Base-by-base conservation (phyloP, 257 asterid genomes). In the Datura wrightii region DNA sequence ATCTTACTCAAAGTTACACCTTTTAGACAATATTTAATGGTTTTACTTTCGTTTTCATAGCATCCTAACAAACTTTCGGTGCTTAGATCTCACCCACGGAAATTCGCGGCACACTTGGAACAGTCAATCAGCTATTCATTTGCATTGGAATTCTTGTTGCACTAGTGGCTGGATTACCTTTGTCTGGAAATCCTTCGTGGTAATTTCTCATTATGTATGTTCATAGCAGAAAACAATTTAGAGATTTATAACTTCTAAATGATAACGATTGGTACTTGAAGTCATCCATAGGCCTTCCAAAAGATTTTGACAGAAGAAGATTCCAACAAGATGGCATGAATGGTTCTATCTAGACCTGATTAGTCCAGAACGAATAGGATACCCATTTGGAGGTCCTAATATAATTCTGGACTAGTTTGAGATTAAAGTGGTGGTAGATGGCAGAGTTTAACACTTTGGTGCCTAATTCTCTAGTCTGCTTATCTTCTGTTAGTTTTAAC, bases 81-180 rank as follows among this genome's bases (percentile, higher is more conserved):
- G 74, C 52, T 74, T 86, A 96, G 99, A 96, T 96, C 86, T 90
- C 99, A 44, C 99, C 99, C 37, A 94, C 98, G 55, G 99, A 96
- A 92, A 93, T 94, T 84, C 97, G 99, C 55, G 98, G 98, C 46
- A 90, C 96, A 19, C 98, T 96, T 83, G 99, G 99, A 82, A 90
- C 99, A 41, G 96, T 93, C 90, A 96, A 96, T 88, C 99, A 96
- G 89, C 88, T 96, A 46, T 96, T 92, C 85, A 92, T 96, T 82
- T 96, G 99, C 86, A 82, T 96, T 44, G 99, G 99, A 81, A 92
- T 96, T 88, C 98, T 96, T 82, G 98, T 91, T 66, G 98, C 99
- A 58, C 88, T 96, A 86, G 97, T 96, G 56, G 98, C 93, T 83
- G 99, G 99, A 84, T 87, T 96, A 88, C 99, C 98, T 86, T 90